Base-by-base conservation (phyloP, 2,329 filamentous ascomycete species). In the Pseudopyricularia javanii region DNA sequence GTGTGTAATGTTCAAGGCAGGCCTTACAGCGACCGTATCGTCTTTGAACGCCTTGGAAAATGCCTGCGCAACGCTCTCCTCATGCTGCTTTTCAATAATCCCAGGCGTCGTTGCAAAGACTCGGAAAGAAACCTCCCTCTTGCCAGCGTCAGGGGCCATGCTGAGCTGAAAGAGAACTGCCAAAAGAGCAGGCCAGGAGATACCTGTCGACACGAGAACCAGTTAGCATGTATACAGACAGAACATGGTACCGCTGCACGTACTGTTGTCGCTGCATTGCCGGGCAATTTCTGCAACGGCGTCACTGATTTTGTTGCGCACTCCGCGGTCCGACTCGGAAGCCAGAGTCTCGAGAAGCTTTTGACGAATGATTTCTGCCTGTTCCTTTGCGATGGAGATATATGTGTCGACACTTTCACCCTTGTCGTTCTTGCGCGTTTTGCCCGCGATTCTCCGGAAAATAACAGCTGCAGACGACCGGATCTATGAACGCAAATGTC, bases 291-390 rank as follows among this genome's bases (percentile, higher is more conserved):
- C 93, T 24, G 93, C 93, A 56, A 97, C 87, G n/a, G 91, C 90
- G 70, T 98, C 93, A 61, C 91, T 93, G 65, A 97, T 87, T 70
- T 98, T 98, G 73, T 95, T 93, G 62, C 93, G 80, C 48, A 95
- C 87, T 37, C 80, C 74, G 56, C 83, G 79, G 56, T 86, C 80
- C 22, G 79, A 73, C 71, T 97, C 93, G 56, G 74, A 75, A 54
- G 81, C 81, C 52, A 96, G 75, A 51, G 82, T 83, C 63, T 91
- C 80, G 43, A 97, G 78, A 54, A 97, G 74, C 68, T 91, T 95
- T 62, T 86, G 79, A 60, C 90, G 83, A 62, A 97, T 95, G 49
- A 82, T 84, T 50, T 81, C 74, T 58, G 86, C 84, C 65, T 93
- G 85, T 34, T 88, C 82, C 55, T 78, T 74, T 58, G 79, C 78